Base-by-base conservation (phyloP, 2,329 filamentous ascomycete genomes). In the Fusarium luffae region DNA sequence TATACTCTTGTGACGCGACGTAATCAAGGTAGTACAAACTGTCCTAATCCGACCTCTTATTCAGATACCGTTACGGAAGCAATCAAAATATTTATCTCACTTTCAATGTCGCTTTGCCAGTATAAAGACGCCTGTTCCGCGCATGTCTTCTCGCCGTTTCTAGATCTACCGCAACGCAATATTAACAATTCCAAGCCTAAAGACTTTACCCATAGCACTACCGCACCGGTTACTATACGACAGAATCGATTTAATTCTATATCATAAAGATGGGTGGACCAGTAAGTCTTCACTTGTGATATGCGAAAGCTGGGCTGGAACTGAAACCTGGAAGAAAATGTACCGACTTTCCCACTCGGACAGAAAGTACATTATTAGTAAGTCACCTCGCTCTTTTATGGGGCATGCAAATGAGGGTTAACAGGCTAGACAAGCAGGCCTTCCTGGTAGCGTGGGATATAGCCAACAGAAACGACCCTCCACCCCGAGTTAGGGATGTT, bases 31-130 rank as follows among this genome's bases (percentile, higher is more conserved):
- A 10, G 0, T 37, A 37, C 5, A 3, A n/a, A 12, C 18, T n/a
- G 3, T 7, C 18, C 9, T 0, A 12, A n/a, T 5, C 10, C 3
- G 1, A 0, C 1, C 5, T n/a, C 3, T 37, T 37, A 37, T n/a
- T n/a, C 34, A 7, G 10, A 37, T 12, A 37, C 10, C 10, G 4
- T 37, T 4, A 37, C 10, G 4, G 18, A n/a, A 37, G 2, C 1
- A 37, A 37, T 37, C 18, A 37, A 3, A n/a, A n/a, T 3, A 12
- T 12, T n/a, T 2, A 0, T n/a, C 18, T 7, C 18, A 37, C 34
- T 37, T n/a, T 37, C 34, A 37, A 37, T 37, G 34, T 12, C 18
- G 5, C 10, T 37, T 12, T 12, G 5, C 34, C 10, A 37, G 18
- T 37, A 37, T 37, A 37, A 37, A 37, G 34, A 12, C 18, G 18